Percentiles rank a stretch among this genome's conserved stretches.
phyloP scores from a whole-genome alignment of 768 basidiomycete genomes.

The Fomitopsis serialis region DNA sequence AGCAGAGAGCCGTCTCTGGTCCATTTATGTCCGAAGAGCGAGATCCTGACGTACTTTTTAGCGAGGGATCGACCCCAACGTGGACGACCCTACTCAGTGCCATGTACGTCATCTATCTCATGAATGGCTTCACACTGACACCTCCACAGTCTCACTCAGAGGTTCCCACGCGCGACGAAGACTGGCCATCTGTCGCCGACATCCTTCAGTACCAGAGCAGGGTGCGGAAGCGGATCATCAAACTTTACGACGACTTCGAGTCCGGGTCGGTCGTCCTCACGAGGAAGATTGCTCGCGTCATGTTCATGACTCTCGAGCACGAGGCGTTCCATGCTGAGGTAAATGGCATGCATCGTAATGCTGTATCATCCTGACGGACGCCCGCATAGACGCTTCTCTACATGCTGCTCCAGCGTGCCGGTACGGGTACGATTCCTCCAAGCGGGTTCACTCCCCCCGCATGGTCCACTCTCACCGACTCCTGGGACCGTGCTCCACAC shows the following conservation, averaged over 20 bases:
- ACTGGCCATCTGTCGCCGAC: conserved; percentile 74
- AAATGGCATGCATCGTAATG: conserved; percentile 2
- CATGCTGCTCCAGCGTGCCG: conserved; percentile 85
- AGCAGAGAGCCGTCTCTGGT: background rate
- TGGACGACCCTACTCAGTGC: conserved; percentile 82
- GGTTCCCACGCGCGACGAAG: conserved; percentile 73
- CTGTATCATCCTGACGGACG: background rate
- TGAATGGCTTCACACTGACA: background rate
- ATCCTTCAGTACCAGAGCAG: conserved; percentile 78
- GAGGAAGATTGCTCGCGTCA: conserved; percentile 66
- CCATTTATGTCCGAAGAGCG: background rate
- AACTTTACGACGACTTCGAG: conserved; percentile 68
- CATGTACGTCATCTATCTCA: conserved; percentile 49
- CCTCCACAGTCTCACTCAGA: conserved; percentile 71
- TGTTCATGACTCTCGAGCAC: conserved; percentile 91
- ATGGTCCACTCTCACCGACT: conserved; percentile 51
- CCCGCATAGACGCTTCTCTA: conserved; percentile 71
- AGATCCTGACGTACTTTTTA: conserved; percentile 29
- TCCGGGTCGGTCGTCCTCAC: conserved; percentile 45
- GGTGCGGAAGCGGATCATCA: conserved; percentile 66
- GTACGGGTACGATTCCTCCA: conserved; percentile 75
- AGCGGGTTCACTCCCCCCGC: conserved; percentile 66
- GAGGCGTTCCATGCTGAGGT: conserved; percentile 86
- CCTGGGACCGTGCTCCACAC: conserved; percentile 43
- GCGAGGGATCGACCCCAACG: conserved; percentile 94